Percentiles rank a stretch among this genome's conserved stretches.
Evolutionary conservation across 306 rosid species (phyloP).

Genomic region (Vigna nakashimae): DNA sequence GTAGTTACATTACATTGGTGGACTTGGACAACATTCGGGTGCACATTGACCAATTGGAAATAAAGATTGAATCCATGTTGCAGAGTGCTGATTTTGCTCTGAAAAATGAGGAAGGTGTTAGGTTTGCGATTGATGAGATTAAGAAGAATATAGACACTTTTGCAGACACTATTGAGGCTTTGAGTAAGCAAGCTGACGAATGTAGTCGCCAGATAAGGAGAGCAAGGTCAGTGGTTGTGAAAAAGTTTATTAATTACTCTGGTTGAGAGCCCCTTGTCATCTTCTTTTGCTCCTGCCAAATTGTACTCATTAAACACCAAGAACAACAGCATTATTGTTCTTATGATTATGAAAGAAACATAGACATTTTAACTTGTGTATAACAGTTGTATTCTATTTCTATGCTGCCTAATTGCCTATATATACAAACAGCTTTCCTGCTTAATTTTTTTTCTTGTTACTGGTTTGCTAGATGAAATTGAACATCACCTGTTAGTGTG

Average conservation of each 20-base stretch:
- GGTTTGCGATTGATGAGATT: slow-evolving; percentile 76
- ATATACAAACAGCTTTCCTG: slow-evolving; percentile 9
- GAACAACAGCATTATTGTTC: neutral
- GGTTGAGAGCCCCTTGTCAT: slow-evolving; percentile 31
- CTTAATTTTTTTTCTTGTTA: neutral
- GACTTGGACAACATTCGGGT: slow-evolving; percentile 70
- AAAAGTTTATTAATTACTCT: slow-evolving; percentile 60
- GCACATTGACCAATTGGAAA: slow-evolving; percentile 59
- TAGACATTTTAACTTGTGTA: slow-evolving; percentile 39
- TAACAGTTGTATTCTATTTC: slow-evolving; percentile 30
- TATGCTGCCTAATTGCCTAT: neutral
- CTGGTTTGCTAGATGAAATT: slow-evolving; percentile 8
- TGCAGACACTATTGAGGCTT: slow-evolving; percentile 58
- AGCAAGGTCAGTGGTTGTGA: slow-evolving; percentile 77
- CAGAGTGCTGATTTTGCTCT: slow-evolving; percentile 70
- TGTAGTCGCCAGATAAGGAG: slow-evolving; percentile 66
- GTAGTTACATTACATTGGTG: slow-evolving; percentile 55
- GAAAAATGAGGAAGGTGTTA: slow-evolving; percentile 70
- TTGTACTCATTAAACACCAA: slow-evolving; percentile 40
- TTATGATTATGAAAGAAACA: slow-evolving; percentile 30
- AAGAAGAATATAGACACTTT: slow-evolving; percentile 76
- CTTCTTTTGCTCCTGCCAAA: slow-evolving; percentile 11
- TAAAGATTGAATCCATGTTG: slow-evolving; percentile 59
- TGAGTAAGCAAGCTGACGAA: slow-evolving; percentile 67
- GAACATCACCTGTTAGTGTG: neutral